Percentiles rank a stretch among this genome's conserved stretches.
These are phyloP conservation scores for Bromus sterilis DNA, from an alignment of 176 grass and related monocot genomes.

Conservation along the genomic window DNA sequence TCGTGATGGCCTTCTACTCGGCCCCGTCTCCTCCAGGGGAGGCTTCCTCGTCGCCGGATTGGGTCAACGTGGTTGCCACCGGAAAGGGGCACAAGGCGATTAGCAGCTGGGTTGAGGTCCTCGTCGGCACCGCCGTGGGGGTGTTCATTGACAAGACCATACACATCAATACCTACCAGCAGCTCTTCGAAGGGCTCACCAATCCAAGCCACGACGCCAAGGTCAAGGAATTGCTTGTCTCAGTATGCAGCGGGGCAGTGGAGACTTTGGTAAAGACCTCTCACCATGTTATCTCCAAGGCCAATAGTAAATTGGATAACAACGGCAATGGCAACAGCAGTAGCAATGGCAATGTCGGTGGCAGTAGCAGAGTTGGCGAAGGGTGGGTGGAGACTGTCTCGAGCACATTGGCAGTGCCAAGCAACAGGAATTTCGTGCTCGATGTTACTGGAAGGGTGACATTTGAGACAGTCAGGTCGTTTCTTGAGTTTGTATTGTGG, in stretches of 20 bases:
- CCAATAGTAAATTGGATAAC: background rate
- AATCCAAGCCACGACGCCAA: constrained; percentile 65
- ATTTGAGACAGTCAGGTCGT: constrained; percentile 87
- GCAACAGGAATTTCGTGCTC: constrained; percentile 76
- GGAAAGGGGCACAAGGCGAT: constrained; percentile 48
- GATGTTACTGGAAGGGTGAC: constrained; percentile 92
- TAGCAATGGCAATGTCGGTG: background rate
- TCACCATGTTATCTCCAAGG: constrained; percentile 48
- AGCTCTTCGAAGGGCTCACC: constrained; percentile 82
- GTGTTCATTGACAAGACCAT: constrained; percentile 95
- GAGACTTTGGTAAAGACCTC: constrained; percentile 90
- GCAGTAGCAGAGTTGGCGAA: constrained; percentile 1
- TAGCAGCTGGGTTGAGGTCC: constrained; percentile 42
- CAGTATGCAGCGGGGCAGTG: constrained; percentile 68
- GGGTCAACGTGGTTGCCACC: constrained; percentile 53
- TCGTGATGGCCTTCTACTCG: constrained; percentile 50
- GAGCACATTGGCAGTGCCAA: constrained; percentile 59
- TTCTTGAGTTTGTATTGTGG: constrained; percentile 87
- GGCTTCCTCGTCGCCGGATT: constrained; percentile 25
- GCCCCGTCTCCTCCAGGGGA: constrained; percentile 19
- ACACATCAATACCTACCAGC: constrained; percentile 90
- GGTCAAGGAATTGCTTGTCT: constrained; percentile 72
- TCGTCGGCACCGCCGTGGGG: constrained; percentile 62
- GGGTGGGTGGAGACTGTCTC: constrained; percentile 67
- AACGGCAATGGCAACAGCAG: background rate